Evolutionary conservation across 208 protist genomes (phyloP).

Genomic region (Crithidia fasciculata): DNA sequence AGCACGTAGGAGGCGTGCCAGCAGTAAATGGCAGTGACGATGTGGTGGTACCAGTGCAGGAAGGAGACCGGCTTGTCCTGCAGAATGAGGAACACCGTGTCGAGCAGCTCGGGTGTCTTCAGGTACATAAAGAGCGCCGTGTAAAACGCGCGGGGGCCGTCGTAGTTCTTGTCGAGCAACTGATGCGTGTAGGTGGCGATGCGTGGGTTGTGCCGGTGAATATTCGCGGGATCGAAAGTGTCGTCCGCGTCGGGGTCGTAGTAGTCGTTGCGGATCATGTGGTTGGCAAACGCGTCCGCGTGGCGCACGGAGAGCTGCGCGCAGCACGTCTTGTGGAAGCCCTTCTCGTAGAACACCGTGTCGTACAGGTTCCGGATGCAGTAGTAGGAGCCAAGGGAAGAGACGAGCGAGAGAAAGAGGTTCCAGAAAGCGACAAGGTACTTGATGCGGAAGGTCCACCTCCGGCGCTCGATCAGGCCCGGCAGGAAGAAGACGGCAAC

Average conservation of each 20-base stretch:
- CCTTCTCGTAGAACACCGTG: constrained; percentile 38
- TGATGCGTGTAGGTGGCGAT: constrained; percentile 30
- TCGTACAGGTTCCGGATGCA: constrained; percentile 31
- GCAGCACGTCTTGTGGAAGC: constrained; percentile 27
- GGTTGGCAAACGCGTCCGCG: neutral
- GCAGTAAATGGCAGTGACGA: constrained; percentile 87
- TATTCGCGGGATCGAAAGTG: constrained; percentile 25
- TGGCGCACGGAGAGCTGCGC: constrained; percentile 53
- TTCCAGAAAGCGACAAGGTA: constrained; percentile 70
- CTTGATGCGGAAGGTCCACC: constrained; percentile 34
- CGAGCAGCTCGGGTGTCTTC: constrained; percentile 80
- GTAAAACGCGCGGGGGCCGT: constrained; percentile 42
- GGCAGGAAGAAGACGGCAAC: constrained; percentile 59
- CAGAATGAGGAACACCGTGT: constrained; percentile 78
- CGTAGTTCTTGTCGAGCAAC: constrained; percentile 29
- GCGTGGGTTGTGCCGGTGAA: constrained; percentile 26
- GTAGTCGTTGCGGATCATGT: constrained; percentile 36
- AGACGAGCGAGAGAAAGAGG: constrained; percentile 73
- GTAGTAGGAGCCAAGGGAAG: constrained; percentile 48
- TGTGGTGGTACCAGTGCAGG: constrained; percentile 30
- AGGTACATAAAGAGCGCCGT: constrained; percentile 67
- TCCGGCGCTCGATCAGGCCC: constrained; percentile 60
- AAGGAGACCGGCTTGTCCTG: constrained; percentile 53
- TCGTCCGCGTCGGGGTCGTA: constrained; percentile 46
- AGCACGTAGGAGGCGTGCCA: constrained; percentile 71